Percentiles rank a stretch among this genome's conserved stretches.
Evolutionary conservation across 1,139 yeast genomes (phyloP).

Genomic region (Petasospora fabianii): DNA sequence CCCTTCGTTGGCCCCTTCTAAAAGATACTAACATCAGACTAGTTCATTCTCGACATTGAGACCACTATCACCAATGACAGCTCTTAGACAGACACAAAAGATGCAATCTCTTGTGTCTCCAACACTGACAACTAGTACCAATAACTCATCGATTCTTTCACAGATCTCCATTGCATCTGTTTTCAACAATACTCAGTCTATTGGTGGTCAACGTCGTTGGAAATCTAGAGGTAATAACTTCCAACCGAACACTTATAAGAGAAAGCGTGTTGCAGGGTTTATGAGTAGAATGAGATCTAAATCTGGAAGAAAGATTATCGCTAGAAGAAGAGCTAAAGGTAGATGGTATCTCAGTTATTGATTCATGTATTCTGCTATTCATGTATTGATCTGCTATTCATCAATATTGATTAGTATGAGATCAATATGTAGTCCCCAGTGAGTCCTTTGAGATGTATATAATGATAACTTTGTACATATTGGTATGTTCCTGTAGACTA

Average conservation of each 20-base stretch:
- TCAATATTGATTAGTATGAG: too few relatives aligned
- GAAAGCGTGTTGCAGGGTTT: constrained; percentile 90
- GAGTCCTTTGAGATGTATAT: too few relatives aligned
- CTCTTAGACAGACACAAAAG: constrained; percentile 16
- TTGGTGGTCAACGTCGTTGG: constrained; percentile 62
- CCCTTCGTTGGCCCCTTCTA: background rate
- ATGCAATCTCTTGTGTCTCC: constrained; percentile 11
- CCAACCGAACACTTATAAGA: constrained; percentile 86
- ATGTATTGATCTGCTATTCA: too few relatives aligned
- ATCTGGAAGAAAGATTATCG: constrained; percentile 75
- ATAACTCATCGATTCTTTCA: constrained; percentile 15
- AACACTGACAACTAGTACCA: constrained; percentile 17
- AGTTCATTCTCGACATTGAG: constrained; percentile 26
- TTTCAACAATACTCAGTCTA: constrained; percentile 17
- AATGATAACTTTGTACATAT: too few relatives aligned
- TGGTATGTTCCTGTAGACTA: too few relatives aligned
- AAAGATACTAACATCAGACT: constrained; percentile 6
- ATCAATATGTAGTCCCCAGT: too few relatives aligned
- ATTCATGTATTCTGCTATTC: too few relatives aligned
- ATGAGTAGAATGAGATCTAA: constrained; percentile 80
- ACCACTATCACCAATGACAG: constrained; percentile 23
- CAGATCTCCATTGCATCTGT: constrained; percentile 14
- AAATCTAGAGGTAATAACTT: constrained; percentile 90
- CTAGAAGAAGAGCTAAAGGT: constrained; percentile 81
- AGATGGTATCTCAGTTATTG: constrained; percentile 91